Conservation (phyloP, 352 stramenopile genomes). For the Globisporangium mamillatum region DNA sequence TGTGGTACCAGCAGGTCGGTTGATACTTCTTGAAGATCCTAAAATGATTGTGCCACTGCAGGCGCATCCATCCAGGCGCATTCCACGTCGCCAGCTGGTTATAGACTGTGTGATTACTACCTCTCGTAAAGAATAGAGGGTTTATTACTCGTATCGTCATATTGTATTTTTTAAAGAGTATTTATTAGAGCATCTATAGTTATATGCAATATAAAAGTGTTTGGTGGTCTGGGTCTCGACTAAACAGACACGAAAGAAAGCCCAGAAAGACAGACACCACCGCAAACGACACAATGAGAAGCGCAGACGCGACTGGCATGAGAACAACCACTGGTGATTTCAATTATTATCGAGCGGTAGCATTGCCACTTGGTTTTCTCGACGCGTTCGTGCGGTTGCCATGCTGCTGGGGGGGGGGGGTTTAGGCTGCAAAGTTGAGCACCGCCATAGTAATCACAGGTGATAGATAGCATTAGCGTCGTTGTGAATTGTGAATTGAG, state of each 20-base stretch:
- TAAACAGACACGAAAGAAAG: not conserved
- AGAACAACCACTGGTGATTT: not conserved
- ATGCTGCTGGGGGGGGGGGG: not conserved
- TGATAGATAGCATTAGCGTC: not conserved
- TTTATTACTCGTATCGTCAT: not conserved
- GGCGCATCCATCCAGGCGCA: not conserved
- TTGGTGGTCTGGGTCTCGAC: not conserved
- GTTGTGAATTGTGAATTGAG: too few relatives aligned
- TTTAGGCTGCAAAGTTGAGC: not conserved
- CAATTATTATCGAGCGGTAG: not conserved
- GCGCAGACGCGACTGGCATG: not conserved
- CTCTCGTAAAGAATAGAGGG: not conserved
- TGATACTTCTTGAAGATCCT: not conserved
- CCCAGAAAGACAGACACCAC: not conserved
- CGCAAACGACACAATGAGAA: not conserved
- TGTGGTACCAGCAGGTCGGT: not conserved
- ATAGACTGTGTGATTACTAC: not conserved
- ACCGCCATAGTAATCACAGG: not conserved
- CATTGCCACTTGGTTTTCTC: slow-evolving; percentile 2
- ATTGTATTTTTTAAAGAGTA: too few relatives aligned
- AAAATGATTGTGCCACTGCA: not conserved
- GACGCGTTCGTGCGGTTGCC: slow-evolving; percentile 1
- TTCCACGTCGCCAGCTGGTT: not conserved
- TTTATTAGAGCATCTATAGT: too few relatives aligned
- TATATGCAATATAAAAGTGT: not conserved